These are phyloP conservation scores for Boeremia exigua DNA, from an alignment of 2,329 filamentous ascomycete genomes.

Conservation along the genomic window DNA sequence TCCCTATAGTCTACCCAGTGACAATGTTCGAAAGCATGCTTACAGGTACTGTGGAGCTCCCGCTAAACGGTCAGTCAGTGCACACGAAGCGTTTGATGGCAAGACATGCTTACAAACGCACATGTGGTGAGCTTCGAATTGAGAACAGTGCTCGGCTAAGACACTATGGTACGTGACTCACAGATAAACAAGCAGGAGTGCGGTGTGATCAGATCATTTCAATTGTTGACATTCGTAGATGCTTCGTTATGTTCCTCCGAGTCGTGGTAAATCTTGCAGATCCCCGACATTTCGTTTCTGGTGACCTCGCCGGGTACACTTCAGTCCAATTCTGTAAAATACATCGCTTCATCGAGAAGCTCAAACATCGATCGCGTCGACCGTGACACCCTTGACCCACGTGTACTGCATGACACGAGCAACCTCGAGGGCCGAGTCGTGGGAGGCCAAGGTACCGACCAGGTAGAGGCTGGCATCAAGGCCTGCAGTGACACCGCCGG, in stretches of 20 bases:
- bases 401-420: constrained; percentile 78
- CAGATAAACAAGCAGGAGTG: not conserved
- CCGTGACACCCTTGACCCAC: constrained; percentile 85
- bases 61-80: no score
- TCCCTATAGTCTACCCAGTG: no score
- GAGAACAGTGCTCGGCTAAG: not conserved
- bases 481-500: constrained; percentile 78
- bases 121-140: not conserved
- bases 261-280: constrained; percentile 36
- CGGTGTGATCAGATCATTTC: constrained; percentile 7
- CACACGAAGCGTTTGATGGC: no score
- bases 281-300: constrained; percentile 32
- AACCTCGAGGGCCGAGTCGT: constrained; percentile 77
- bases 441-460: constrained; percentile 80
- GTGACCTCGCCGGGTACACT: constrained; percentile 29
- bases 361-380: constrained; percentile 84
- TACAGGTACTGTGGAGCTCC: no score
- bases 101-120: not conserved
- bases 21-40: no score
- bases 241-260: constrained; percentile 35
- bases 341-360: constrained; percentile 32
- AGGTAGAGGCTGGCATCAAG: constrained; percentile 85
- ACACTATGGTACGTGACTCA: constrained; percentile 4
- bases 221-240: constrained; percentile 26
- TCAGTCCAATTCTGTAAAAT: constrained; percentile 28